Percentiles rank a stretch among this genome's conserved stretches.
Conservation (phyloP, 306 rosid species). For the Canavalia ensiformis region DNA sequence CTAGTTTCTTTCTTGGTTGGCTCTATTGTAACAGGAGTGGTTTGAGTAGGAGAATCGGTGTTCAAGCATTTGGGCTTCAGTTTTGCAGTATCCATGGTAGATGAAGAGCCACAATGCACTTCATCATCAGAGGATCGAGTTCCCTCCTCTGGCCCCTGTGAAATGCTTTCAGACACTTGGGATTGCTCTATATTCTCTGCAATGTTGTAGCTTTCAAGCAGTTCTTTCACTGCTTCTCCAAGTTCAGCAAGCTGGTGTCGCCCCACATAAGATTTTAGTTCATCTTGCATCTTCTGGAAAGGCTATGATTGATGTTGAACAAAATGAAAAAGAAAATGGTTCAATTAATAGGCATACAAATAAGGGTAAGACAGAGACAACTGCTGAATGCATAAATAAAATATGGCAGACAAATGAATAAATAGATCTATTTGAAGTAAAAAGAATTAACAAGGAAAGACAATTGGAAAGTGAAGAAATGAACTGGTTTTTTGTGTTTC, state of each 20-base stretch:
- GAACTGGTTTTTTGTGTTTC: neutral
- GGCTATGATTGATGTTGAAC: conserved; percentile 55
- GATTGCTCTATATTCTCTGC: conserved; percentile 60
- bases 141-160: conserved; percentile 74
- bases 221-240: conserved; percentile 64
- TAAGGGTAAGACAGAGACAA: neutral
- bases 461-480: neutral
- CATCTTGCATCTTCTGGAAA: conserved; percentile 72
- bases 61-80: conserved; percentile 66
- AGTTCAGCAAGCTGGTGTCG: conserved; percentile 66
- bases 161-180: conserved; percentile 70
- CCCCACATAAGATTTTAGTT: conserved; percentile 64
- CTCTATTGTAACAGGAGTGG: conserved; percentile 51
- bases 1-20: conserved; percentile 55
- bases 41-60: conserved; percentile 58
- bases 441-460: neutral
- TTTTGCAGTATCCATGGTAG: conserved; percentile 56
- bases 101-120: conserved; percentile 60
- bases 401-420: neutral
- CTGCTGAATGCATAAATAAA: neutral
- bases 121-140: conserved; percentile 81
- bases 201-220: conserved; percentile 61
- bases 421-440: neutral
- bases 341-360: conserved; percentile 9
- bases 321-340: neutral